Percentiles rank a stretch among this genome's conserved stretches.
These are phyloP conservation scores for Samsoniella hepiali DNA, from an alignment of 2,329 filamentous ascomycete species.

Conservation along the genomic window DNA sequence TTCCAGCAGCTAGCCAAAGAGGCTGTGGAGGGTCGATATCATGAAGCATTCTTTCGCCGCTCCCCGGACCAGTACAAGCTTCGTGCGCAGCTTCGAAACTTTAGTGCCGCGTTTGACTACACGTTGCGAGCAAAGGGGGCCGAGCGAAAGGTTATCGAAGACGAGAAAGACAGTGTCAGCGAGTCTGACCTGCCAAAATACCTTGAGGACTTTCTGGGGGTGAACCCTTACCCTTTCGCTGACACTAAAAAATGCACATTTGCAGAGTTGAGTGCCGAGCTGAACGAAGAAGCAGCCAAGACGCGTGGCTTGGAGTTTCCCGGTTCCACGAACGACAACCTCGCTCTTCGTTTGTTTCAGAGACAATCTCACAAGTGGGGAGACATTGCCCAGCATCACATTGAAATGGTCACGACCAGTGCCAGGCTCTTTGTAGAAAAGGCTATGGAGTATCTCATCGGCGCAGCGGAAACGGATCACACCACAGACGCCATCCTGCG, in stretches of 20 bases:
- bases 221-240: not conserved
- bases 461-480: not conserved
- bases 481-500: not conserved
- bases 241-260: not conserved
- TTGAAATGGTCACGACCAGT: not conserved
- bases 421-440: conserved; percentile 24
- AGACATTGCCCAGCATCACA: not conserved
- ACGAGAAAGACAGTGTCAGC: conserved; percentile 4
- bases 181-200: conserved; percentile 20
- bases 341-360: not conserved
- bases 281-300: not conserved
- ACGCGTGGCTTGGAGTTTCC: not conserved
- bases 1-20: conserved; percentile 26
- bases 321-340: not conserved
- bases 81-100: conserved; percentile 23
- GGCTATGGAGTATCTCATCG: conserved; percentile 26
- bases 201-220: conserved; percentile 25
- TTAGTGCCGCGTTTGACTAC: conserved; percentile 23
- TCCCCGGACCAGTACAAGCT: conserved; percentile 18
- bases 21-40: conserved; percentile 20
- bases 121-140: conserved; percentile 21
- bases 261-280: not conserved
- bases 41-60: conserved; percentile 31
- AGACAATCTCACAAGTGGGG: not conserved
- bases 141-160: conserved; percentile 3